phyloP scores from a whole-genome alignment of 108 stramenopile species.

The Cyclostephanos invisitatus region DNA sequence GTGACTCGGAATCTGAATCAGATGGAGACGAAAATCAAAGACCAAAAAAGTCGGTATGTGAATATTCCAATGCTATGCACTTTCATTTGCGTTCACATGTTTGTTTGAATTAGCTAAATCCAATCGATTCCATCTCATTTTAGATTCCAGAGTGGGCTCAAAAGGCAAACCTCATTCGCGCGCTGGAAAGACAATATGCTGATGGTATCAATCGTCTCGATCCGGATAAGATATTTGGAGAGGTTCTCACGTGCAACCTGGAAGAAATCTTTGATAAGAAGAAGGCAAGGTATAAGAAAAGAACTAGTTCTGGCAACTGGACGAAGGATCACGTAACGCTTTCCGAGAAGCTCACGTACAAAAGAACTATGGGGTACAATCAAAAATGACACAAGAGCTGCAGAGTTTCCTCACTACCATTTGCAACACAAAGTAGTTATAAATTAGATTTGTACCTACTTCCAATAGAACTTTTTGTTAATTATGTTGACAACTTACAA shows the following conservation, averaged over 20 bases:
- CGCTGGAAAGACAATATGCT: conserved; percentile 73
- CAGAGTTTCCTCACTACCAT: no score
- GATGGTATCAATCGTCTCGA: conserved; percentile 59
- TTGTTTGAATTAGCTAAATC: neutral
- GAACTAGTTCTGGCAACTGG: conserved; percentile 91
- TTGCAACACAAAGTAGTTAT: no score
- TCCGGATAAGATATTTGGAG: conserved; percentile 90
- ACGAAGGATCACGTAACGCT: conserved; percentile 75
- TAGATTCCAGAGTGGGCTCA: conserved; percentile 75
- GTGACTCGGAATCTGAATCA: conserved; percentile 66
- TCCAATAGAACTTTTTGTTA: no score
- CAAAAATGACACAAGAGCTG: no score
- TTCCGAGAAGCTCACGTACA: conserved; percentile 85
- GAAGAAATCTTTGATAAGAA: conserved; percentile 88
- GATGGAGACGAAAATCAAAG: conserved; percentile 43
- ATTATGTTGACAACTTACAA: no score
- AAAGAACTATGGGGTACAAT: conserved; percentile 80
- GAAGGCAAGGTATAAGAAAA: conserved; percentile 70
- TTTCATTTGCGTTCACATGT: neutral
- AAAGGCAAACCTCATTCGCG: conserved; percentile 61
- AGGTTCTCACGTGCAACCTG: conserved; percentile 86
- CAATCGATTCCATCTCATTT: neutral
- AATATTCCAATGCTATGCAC: neutral
- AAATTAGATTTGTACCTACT: no score
- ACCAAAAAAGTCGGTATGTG: conserved; percentile 61